Base-by-base conservation (phyloP, 129 eudicot genomes). In the Saussurea involucrata region DNA sequence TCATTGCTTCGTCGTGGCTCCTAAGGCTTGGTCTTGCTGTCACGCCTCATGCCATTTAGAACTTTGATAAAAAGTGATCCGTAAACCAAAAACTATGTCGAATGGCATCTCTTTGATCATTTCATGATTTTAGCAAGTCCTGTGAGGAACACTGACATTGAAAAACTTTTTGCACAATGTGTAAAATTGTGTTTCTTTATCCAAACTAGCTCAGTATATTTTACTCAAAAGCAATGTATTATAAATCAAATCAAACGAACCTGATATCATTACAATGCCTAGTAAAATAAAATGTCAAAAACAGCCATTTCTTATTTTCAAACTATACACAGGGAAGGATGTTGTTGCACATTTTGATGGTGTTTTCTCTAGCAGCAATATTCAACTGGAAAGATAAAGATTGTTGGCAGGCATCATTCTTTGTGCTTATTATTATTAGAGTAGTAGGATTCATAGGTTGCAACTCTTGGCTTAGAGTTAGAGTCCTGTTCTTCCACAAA, bases 401-500 rank as follows among this genome's bases (percentile, higher is more conserved):
- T 31, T 22, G 28, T 72, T 12, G 75, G 42, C 11, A 36, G 22
- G 22, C 80, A 27, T 86, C 92, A 33, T 75, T 68, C 63, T 53
- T 53, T 53, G 9, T 79, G 81, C 76, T 83, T 77, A 84, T 53
- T 53, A 6, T 53, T n/a, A 15, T 29, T 29, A n/a, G n/a, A 27
- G 36, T 84, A 93, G 81, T 77, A 87, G 74, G 97, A 85, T 63
- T 90, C 91, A 61, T 88, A 90, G 15, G 92, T 86, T 71, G 84
- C 92, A 12, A 93, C 92, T 80, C 97, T 84, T 20, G 92, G 85
- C 71, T 86, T 87, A 11, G 96, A 79, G 76, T 86, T 87, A 11
- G 96, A 79, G 76, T 87, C 88, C 60, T 87, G 40, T 75, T 91
- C 93, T 66, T 91, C 96, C 73, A 78, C 82, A 82, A 94, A 94